phyloP scores from a whole-genome alignment of 257 asterid species.

The Mitragyna speciosa region DNA sequence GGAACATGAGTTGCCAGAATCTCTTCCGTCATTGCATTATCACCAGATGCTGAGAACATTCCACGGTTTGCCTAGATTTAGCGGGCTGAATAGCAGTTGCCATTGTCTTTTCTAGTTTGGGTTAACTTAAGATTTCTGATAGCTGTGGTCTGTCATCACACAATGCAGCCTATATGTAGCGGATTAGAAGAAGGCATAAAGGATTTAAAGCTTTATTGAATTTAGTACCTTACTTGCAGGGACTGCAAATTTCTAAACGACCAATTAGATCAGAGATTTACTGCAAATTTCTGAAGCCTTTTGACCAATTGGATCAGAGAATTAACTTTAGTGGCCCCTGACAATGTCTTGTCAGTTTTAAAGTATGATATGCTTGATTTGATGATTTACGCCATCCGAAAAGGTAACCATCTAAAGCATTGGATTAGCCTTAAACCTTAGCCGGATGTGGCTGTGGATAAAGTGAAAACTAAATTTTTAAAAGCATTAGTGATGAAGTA shows the following conservation, averaged over 20 bases:
- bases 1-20: conserved; percentile 63
- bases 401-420: not conserved
- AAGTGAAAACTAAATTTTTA: not conserved
- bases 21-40: conserved; percentile 48
- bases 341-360: conserved; percentile 5
- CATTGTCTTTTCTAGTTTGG: conserved; percentile 23
- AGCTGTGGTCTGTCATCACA: conserved; percentile 14
- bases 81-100: conserved; percentile 32
- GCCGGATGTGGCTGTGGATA: not conserved
- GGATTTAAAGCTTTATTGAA: conserved; percentile 26
- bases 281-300: conserved; percentile 46
- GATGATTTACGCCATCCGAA: not conserved
- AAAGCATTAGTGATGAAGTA: not conserved
- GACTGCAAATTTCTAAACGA: conserved; percentile 39
- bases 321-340: conserved; percentile 35
- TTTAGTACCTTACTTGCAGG: conserved; percentile 81
- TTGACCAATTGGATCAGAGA: too few relatives aligned
- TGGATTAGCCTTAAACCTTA: not conserved
- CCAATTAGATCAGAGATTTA: conserved; percentile 31
- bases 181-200: conserved; percentile 20
- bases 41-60: conserved; percentile 44
- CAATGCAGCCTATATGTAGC: conserved; percentile 48
- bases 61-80: conserved; percentile 34
- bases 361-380: conserved; percentile 12
- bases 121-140: not conserved